Percentiles rank a stretch among this genome's conserved stretches.
Evolutionary conservation across 371 early-diverging fungal genomes (phyloP).

Genomic region (Amoeboradix gromovi): DNA sequence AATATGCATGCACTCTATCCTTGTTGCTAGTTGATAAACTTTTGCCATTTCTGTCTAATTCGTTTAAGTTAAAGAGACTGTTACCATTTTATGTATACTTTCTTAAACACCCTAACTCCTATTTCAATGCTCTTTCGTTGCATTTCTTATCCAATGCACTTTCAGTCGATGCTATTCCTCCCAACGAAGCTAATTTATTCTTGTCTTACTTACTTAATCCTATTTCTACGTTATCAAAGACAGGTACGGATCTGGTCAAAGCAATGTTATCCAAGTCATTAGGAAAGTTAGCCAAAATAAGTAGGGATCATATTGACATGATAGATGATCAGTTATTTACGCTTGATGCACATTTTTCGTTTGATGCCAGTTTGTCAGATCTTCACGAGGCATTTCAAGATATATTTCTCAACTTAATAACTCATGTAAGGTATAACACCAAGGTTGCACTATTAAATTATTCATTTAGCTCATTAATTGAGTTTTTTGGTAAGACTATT

Average conservation of each 20-base stretch:
- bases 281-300: conserved; percentile 18
- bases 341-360: background rate
- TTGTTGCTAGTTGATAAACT: background rate
- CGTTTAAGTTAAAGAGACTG: conserved; percentile 40
- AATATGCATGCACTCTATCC: background rate
- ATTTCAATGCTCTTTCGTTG: conserved; percentile 41
- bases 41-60: conserved; percentile 24
- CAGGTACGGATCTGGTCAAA: conserved; percentile 43
- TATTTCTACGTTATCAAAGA: conserved; percentile 29
- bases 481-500: background rate
- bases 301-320: background rate
- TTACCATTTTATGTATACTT: conserved; percentile 50
- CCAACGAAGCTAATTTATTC: conserved; percentile 52
- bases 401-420: background rate
- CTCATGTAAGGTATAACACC: background rate
- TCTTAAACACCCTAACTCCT: conserved; percentile 28
- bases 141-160: conserved; percentile 42
- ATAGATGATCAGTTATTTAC: background rate
- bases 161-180: conserved; percentile 18
- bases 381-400: background rate
- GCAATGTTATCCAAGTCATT: conserved; percentile 50
- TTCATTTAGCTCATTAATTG: background rate
- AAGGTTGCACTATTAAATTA: background rate
- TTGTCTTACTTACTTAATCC: conserved; percentile 58
- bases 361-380: background rate